A percentile compares a stretch with the other conserved stretches of the same genome.
phyloP scores from a whole-genome alignment of 73 alveolate species.

The Loxodes magnus region DNA sequence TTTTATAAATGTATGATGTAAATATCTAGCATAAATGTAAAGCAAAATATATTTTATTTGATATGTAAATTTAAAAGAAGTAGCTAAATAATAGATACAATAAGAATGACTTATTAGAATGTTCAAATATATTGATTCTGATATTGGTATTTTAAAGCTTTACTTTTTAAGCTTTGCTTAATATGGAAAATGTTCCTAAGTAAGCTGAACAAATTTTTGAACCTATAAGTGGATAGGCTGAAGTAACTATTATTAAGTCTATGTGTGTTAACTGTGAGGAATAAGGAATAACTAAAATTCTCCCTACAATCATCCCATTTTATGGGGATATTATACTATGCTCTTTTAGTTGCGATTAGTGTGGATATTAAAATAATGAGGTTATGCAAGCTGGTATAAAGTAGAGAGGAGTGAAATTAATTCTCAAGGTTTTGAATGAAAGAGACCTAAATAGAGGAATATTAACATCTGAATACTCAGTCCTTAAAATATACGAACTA shows the following conservation, averaged over 20 bases:
- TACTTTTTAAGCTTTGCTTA: too few relatives aligned
- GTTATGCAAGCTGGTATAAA: conserved; percentile 78
- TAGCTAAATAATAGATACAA: too few relatives aligned
- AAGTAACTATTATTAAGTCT: conserved; percentile 76
- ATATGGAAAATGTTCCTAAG: too few relatives aligned
- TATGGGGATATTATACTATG: conserved; percentile 82
- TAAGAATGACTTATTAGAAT: too few relatives aligned
- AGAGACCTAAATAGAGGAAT: conserved; percentile 84
- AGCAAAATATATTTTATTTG: too few relatives aligned
- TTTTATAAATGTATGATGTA: too few relatives aligned
- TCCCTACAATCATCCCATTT: conserved; percentile 91
- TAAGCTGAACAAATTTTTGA: too few relatives aligned
- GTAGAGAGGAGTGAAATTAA: conserved; percentile 18
- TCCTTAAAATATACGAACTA: conserved; percentile 78
- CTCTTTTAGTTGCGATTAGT: conserved; percentile 85
- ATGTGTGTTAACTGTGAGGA: conserved; percentile 85
- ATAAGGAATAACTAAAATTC: conserved; percentile 76
- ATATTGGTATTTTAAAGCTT: too few relatives aligned
- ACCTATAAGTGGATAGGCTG: too few relatives aligned
- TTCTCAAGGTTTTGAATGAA: conserved; percentile 36
- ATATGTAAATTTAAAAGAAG: too few relatives aligned
- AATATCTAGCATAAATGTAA: too few relatives aligned
- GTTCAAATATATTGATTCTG: too few relatives aligned
- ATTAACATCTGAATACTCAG: conserved; percentile 78
- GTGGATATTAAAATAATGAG: conserved; percentile 89